Percentiles rank a stretch among this genome's conserved stretches.
phyloP scores from a whole-genome alignment of 2,329 filamentous ascomycete species.

The Hypomyces rosellus region DNA sequence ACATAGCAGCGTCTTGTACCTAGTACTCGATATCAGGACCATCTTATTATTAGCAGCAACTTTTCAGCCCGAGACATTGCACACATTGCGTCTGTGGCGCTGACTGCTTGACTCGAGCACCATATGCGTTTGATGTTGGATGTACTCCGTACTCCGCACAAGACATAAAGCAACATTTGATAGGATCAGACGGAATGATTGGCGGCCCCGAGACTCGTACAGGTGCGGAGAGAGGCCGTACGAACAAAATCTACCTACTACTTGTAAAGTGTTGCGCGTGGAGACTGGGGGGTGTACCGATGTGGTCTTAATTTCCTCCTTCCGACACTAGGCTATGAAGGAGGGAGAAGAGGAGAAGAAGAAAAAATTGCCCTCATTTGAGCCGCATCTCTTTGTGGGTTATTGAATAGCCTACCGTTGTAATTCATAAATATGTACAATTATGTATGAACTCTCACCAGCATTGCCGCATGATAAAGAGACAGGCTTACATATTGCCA shows the following conservation, averaged over 20 bases:
- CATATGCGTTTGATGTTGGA: neutral
- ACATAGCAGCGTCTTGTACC: too few relatives aligned
- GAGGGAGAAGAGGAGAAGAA: neutral
- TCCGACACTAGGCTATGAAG: too few relatives aligned
- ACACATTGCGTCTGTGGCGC: conserved; percentile 2
- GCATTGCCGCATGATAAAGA: too few relatives aligned
- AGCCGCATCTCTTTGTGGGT: neutral
- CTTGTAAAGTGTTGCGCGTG: too few relatives aligned
- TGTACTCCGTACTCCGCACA: conserved; percentile 2
- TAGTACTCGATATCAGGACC: too few relatives aligned
- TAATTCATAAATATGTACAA: too few relatives aligned
- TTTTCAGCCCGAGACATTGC: conserved; percentile 5
- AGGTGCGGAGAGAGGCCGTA: too few relatives aligned
- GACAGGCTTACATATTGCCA: too few relatives aligned
- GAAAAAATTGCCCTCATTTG: neutral
- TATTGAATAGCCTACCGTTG: neutral
- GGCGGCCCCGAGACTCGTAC: too few relatives aligned
- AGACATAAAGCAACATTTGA: conserved; percentile 1
- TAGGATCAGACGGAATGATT: neutral
- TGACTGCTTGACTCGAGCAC: conserved; percentile 1
- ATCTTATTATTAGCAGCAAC: conserved; percentile 1
- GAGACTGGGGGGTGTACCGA: neutral
- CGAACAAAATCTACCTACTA: too few relatives aligned
- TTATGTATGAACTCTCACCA: too few relatives aligned
- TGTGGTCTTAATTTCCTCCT: conserved; percentile 1